Base-by-base conservation (phyloP, 805 yeast genomes). In the Hanseniaspora hatyaiensis region DNA sequence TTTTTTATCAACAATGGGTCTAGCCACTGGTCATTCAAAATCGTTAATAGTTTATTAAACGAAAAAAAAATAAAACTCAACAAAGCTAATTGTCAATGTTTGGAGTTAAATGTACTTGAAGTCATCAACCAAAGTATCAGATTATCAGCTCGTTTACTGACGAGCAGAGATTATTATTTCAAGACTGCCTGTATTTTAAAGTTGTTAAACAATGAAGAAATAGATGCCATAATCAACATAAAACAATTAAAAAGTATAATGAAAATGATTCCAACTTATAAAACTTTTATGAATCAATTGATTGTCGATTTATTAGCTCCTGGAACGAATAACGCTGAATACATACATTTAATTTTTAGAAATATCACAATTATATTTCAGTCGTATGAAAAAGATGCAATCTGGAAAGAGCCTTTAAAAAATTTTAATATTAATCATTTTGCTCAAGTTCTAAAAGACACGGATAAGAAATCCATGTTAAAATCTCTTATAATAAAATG, bases 401-500 rank as follows among this genome's bases (percentile, higher is more conserved):
- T 79, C 50, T 84, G 92, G 89, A 55, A 59, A 0, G 54, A 13
- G 16, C 20, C 63, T 22, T 67, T 77, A 3, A 64, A 71, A 1
- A 84, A 83, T 0, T 72, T 66, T 51, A 72, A 74, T 2, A 74
- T 72, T 51, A 69, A 67, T 24, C 77, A 76, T 51, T 65, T 79
- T 37, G 59, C 82, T 44, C 87, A 80, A 52, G 69, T 77, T 15
- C 56, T 79, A 37, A 45, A 55, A 54, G 40, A 51, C 38, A 52
- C 59, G 13, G 61, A 62, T 44, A 55, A 57, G 20, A 55, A 54
- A 13, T 47, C 57, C 2, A 50, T 58, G 2, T 26, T 48, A 11
- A 36, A 36, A 19, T 12, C 23, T 16, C 28, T 15, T 9, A 48
- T 48, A 5, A 19, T 48, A 12, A 28, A 32, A 6, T 32, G 47